A percentile compares a stretch with the other conserved stretches of the same genome.
These are phyloP conservation scores for Diatrype stigma DNA, from an alignment of 2,329 filamentous ascomycete genomes.

Conservation along the genomic window DNA sequence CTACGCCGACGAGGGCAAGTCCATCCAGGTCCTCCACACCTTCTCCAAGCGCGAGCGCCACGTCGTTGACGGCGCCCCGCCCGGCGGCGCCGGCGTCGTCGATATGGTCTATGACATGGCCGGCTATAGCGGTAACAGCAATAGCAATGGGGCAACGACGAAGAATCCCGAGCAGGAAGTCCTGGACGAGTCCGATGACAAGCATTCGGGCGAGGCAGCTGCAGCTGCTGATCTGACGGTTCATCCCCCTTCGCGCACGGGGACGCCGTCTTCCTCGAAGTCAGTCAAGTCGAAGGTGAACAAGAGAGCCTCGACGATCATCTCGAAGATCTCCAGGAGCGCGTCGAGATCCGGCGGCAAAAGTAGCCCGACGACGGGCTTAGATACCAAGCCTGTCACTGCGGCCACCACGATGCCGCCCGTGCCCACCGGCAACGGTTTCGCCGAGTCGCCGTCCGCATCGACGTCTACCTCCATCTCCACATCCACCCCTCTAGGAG, in stretches of 20 bases:
- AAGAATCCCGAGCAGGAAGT: slow-evolving; percentile 33
- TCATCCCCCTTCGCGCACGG: slow-evolving; percentile 6
- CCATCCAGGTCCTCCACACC: slow-evolving; percentile 77
- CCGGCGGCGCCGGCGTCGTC: slow-evolving; percentile 44
- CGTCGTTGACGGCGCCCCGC: slow-evolving; percentile 56
- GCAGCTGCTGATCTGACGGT: slow-evolving; percentile 4
- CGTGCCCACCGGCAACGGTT: not conserved
- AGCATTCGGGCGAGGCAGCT: slow-evolving; percentile 25
- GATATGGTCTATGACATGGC: slow-evolving; percentile 54
- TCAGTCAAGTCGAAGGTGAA: slow-evolving; percentile 8
- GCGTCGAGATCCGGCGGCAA: slow-evolving; percentile 3
- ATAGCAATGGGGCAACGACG: too few relatives aligned
- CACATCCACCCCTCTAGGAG: not conserved
- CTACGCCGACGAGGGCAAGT: slow-evolving; percentile 82
- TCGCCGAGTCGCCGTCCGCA: not conserved
- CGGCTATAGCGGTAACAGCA: slow-evolving; percentile 33
- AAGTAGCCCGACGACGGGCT: not conserved
- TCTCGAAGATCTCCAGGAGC: slow-evolving; percentile 11
- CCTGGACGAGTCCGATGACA: too few relatives aligned
- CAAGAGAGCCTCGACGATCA: slow-evolving; percentile 15
- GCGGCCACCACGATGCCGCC: too few relatives aligned
- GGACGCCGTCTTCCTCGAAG: slow-evolving; percentile 8
- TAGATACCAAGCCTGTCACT: not conserved
- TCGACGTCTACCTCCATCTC: not conserved
- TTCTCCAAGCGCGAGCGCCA: slow-evolving; percentile 71